Evolutionary conservation across 2,329 filamentous ascomycete genomes (phyloP), one percentile per base, ranked within the genome.

Genomic region (Fusarium staphyleae): DNA sequence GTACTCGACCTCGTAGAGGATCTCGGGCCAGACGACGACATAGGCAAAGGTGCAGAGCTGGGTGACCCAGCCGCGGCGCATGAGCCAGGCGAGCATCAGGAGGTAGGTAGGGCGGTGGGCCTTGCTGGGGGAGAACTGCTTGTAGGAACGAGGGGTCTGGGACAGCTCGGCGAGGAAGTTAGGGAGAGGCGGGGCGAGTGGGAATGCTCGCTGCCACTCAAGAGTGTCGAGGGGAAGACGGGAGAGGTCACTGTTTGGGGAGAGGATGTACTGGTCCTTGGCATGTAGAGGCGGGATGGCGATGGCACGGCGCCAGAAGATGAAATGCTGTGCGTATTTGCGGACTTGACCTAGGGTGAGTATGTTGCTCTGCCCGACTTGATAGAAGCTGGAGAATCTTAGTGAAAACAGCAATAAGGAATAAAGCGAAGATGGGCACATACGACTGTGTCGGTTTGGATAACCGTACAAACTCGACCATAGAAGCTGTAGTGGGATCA

Each of bases 261-360:
- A 96, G 22, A 97, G 85, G 28, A 98, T 89, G 72, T 98, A 99
- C 10, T 88, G 89, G 70, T 98, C 93, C 40, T 93, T 84, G 35
- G 90, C 89, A 68, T 97, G 92, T 5, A 99, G 83, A 0, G 95
- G 95, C 4, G 91, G 90, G 33, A 98, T 93, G 13, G 93, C 89
- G 55, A 96, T 90, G 39, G 93, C 95, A 51, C 93, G 88, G 18
- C 95, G 87, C 93, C 93, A 98, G 75, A 96, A 96, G 56, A 98
- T 92, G 58, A 99, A 88, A 75, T 98, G 95, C 52, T 91, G 89
- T 9, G 93, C 92, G 57, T 96, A 90, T 64, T 91, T 88, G 59
- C 93, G 88, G 58, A 98, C 88, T 63, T 96, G 90, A 26, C 85
- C 81, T 1, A 95, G 81, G 3, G 89, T 87, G 45, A 98, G 87